phyloP scores from a whole-genome alignment of 1,284 basidiomycete genomes.

The Apiotrichum brassicae region DNA sequence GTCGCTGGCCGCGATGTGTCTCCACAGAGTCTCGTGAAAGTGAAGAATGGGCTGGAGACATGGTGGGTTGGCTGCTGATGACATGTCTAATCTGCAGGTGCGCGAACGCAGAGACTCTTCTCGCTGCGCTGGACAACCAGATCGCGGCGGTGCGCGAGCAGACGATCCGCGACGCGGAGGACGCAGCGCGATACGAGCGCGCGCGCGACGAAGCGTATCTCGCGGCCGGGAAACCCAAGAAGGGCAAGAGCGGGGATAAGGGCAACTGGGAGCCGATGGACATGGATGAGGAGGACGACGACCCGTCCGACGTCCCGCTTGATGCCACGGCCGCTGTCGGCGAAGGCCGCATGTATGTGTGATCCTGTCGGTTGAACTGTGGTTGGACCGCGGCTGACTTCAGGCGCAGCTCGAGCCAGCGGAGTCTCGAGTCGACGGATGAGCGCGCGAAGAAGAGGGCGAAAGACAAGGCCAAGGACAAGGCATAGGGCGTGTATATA shows the following conservation, averaged over 20 bases:
- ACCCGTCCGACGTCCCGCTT: not conserved
- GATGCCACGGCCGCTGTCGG: no score
- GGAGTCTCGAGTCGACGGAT: constrained; percentile 8
- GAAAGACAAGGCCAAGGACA: constrained; percentile 11
- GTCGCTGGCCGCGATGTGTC: constrained; percentile 82
- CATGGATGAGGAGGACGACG: constrained; percentile 1
- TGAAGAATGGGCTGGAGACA: constrained; percentile 59
- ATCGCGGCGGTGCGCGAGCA: constrained; percentile 20
- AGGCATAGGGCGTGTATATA: constrained; percentile 5
- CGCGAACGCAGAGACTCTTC: constrained; percentile 59
- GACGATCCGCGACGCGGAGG: constrained; percentile 7
- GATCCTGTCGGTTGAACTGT: not conserved
- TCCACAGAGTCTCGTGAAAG: constrained; percentile 57
- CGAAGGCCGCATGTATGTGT: constrained; percentile 3
- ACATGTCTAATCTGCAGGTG: constrained; percentile 53
- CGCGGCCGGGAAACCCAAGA: not conserved
- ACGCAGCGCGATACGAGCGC: constrained; percentile 1
- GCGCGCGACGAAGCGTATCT: constrained; percentile 7
- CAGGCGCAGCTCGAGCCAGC: constrained; percentile 6
- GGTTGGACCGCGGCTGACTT: not conserved
- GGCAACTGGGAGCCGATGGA: constrained; percentile 1
- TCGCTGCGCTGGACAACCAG: constrained; percentile 53
- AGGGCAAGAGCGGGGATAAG: not conserved
- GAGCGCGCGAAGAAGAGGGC: not conserved
- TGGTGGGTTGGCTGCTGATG: constrained; percentile 54